These are phyloP conservation scores for Auricularia auricula-judae DNA, from an alignment of 768 basidiomycete species.

Conservation along the genomic window DNA sequence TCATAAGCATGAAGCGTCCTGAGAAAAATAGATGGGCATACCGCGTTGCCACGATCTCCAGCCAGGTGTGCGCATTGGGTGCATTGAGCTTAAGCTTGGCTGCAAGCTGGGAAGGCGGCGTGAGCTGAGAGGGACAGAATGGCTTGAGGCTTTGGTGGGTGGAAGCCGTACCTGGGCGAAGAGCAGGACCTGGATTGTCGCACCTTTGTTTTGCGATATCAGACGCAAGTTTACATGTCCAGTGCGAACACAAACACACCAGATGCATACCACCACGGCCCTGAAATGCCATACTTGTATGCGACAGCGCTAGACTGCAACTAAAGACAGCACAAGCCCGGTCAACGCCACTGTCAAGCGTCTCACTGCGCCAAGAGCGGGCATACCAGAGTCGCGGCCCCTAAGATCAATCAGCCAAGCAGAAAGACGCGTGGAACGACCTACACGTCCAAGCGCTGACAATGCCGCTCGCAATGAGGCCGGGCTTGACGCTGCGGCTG, in stretches of 20 bases:
- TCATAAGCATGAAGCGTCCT: too few relatives aligned
- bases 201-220: slow-evolving; percentile 1
- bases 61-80: slow-evolving; percentile 78
- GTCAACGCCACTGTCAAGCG: slow-evolving; percentile 8
- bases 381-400: slow-evolving; percentile 61
- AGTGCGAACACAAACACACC: slow-evolving; percentile 42
- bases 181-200: slow-evolving; percentile 46
- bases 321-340: slow-evolving; percentile 19
- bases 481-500: slow-evolving; percentile 77
- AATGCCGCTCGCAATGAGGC: slow-evolving; percentile 85
- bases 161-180: slow-evolving; percentile 55
- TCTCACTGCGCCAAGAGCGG: slow-evolving; percentile 7
- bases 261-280: slow-evolving; percentile 86
- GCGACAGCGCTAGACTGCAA: slow-evolving; percentile 76
- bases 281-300: slow-evolving; percentile 77
- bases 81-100: slow-evolving; percentile 90
- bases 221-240: neutral
- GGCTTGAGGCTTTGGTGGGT: neutral
- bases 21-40: neutral
- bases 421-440: neutral
- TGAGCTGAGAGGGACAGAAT: neutral
- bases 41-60: slow-evolving; percentile 70
- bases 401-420: neutral
- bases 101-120: slow-evolving; percentile 41
- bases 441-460: slow-evolving; percentile 81